Percentiles rank a stretch among this genome's conserved stretches.
Evolutionary conservation across 75 land plant species (phyloP).

Genomic region (Selaginella moellendorffii): DNA sequence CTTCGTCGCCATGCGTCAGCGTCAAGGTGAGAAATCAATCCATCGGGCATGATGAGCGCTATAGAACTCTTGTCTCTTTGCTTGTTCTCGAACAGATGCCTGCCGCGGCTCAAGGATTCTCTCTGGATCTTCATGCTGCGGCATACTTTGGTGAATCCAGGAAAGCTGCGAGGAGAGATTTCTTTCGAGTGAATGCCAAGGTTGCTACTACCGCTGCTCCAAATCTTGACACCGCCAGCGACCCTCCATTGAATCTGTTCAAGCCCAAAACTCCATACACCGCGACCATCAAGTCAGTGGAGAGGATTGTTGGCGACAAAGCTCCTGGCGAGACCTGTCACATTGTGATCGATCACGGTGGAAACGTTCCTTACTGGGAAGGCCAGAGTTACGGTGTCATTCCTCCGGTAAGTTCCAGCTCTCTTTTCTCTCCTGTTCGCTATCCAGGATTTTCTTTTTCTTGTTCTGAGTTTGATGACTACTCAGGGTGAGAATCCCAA

Average conservation of each 20-base stretch:
- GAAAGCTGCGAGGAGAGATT: background rate
- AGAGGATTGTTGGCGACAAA: background rate
- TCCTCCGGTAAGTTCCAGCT: constrained; percentile 1
- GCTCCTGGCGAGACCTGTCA: constrained; percentile 11
- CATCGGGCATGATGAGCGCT: background rate
- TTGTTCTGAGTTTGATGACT: background rate
- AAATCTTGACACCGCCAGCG: background rate
- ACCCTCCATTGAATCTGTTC: background rate
- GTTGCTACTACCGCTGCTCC: constrained; percentile 3
- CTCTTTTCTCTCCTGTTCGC: background rate
- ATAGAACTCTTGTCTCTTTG: background rate
- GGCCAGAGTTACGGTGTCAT: constrained; percentile 9
- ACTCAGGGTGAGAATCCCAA: constrained; percentile 6
- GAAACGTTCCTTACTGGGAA: constrained; percentile 9
- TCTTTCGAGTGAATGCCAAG: background rate
- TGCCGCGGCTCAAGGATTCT: background rate
- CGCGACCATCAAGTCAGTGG: constrained; percentile 8
- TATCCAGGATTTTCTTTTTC: background rate
- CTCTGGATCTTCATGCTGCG: background rate
- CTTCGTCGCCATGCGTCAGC: background rate
- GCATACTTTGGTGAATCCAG: background rate
- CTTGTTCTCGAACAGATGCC: background rate
- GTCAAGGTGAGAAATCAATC: background rate
- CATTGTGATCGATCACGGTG: constrained; percentile 6
- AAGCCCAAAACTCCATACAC: constrained; percentile 2